A percentile compares a stretch with the other conserved stretches of the same genome.
phyloP scores from a whole-genome alignment of 345 rosid species.

The Citrus trifoliata region DNA sequence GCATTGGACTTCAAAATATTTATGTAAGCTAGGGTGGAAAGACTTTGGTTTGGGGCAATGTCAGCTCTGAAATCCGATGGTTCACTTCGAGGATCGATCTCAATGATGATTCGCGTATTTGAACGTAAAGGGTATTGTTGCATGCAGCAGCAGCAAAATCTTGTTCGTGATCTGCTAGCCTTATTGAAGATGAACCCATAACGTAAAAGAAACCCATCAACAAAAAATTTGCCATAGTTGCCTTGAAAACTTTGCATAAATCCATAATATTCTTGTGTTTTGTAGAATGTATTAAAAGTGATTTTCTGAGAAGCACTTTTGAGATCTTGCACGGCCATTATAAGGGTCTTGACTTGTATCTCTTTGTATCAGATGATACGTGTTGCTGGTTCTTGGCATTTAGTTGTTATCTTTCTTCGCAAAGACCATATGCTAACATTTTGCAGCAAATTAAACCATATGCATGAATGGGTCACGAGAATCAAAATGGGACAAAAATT shows the following conservation, averaged over 20 bases:
- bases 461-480: neutral
- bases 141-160: conserved; percentile 22
- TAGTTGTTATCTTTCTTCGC: neutral
- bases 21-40: conserved; percentile 10
- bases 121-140: conserved; percentile 5
- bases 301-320: neutral
- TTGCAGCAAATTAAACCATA: too few species aligned
- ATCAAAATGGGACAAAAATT: neutral
- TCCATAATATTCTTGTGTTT: neutral
- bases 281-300: neutral
- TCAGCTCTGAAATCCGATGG: conserved; percentile 22
- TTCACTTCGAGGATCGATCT: conserved; percentile 22
- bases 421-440: neutral
- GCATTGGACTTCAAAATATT: neutral
- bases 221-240: neutral
- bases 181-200: neutral
- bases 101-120: neutral
- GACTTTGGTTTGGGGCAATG: conserved; percentile 17
- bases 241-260: neutral
- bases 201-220: neutral
- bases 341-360: neutral
- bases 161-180: neutral
- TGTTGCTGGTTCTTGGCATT: neutral
- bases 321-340: too few species aligned
- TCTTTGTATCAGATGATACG: neutral